These are phyloP conservation scores for Olyra latifolia DNA, from an alignment of 176 grass and related monocot species.

Conservation along the genomic window DNA sequence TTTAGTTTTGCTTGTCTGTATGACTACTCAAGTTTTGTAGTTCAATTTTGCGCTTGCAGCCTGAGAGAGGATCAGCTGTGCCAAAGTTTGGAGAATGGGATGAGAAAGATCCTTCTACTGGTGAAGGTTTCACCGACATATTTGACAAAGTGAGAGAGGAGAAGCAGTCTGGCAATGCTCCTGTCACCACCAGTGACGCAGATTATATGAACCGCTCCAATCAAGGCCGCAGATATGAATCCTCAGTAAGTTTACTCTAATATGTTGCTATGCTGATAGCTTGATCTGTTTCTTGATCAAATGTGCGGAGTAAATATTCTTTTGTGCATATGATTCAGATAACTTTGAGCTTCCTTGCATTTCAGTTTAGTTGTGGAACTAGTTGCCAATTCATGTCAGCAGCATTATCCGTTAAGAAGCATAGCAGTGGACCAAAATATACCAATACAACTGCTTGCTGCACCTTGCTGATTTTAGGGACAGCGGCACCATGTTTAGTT, in stretches of 20 bases:
- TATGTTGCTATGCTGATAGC: background rate
- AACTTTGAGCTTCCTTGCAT: background rate
- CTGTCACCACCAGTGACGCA: slow-evolving; percentile 19
- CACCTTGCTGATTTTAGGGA: background rate
- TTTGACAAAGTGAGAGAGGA: slow-evolving; percentile 82
- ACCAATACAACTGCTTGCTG: background rate
- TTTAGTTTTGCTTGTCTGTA: background rate
- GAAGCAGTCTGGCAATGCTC: slow-evolving; percentile 53
- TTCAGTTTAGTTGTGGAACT: background rate
- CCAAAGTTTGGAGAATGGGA: slow-evolving; percentile 96
- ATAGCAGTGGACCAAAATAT: background rate
- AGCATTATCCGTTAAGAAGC: background rate
- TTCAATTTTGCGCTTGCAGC: slow-evolving; percentile 40
- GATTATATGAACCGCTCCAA: slow-evolving; percentile 46
- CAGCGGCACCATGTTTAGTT: background rate
- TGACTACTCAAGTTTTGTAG: slow-evolving; percentile 22
- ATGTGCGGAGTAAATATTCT: background rate
- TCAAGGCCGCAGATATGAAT: slow-evolving; percentile 45
- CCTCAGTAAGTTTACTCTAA: slow-evolving; percentile 51
- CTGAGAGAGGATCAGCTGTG: slow-evolving; percentile 71
- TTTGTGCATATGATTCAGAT: background rate
- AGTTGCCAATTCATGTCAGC: background rate
- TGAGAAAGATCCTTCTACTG: slow-evolving; percentile 75
- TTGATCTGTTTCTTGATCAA: background rate
- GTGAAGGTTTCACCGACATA: slow-evolving; percentile 82